Base-by-base conservation (phyloP, 1,139 yeast species). In the Saccharomyces pastorianus region DNA sequence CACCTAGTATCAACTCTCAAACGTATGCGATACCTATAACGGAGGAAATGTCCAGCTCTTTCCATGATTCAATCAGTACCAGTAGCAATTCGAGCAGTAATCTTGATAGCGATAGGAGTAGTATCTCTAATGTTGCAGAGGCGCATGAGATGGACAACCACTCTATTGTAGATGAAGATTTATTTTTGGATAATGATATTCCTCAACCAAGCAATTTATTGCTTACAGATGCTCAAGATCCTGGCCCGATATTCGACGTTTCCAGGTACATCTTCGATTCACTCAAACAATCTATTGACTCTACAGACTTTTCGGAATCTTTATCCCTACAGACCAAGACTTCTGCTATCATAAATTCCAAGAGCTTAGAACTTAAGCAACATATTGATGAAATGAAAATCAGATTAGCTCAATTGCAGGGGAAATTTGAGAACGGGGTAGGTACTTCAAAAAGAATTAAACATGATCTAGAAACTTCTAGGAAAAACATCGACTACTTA, bases 321-420 rank as follows among this genome's bases (percentile, higher is more conserved):
- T 50, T 67, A 17, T 61, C 70, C 2, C 51, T 64, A 27, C 71
- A 68, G 48, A 61, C 71, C 25, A 67, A 65, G 55, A 65, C 69
- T 1, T 67, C 71, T 11, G 71, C 69, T 2, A 53, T 61, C 17
- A 61, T 68, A 20, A 68, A 68, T 53, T 59, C 66, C n/a, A 65
- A 64, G 47, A 66, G 69, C 52, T 51, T 65, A 32, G 70, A 66
- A 51, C 56, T 68, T 34, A 64, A 63, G 44, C 62, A 62, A 32
- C 53, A 67, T 46, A 59, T 65, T 13, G 59, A 61, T 23, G 58
- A 61, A 23, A 57, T 67, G 4, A 63, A 58, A 29, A 55, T 49
- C 14, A 58, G 54, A 41, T 51, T 67, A 34, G 31, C 23, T 26
- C 46, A 53, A 14, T 58, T 66, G 29, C 57, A 56, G 48, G 55